These are phyloP conservation scores for Senna tora DNA, from an alignment of 306 rosid species.

Conservation along the genomic window DNA sequence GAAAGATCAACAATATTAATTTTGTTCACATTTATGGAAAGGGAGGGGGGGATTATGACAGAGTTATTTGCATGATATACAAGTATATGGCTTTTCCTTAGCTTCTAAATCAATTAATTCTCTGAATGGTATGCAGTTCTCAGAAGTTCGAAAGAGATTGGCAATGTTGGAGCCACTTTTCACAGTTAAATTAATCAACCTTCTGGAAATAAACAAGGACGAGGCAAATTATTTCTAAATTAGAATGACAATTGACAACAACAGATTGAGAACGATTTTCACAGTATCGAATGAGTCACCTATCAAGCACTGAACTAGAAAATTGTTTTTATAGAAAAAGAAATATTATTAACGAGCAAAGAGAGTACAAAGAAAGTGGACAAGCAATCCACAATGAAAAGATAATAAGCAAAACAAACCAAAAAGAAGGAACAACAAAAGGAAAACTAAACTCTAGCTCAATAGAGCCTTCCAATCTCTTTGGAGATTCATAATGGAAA, in stretches of 20 bases:
- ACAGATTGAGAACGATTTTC: background rate
- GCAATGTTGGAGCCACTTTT: background rate
- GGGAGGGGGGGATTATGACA: background rate
- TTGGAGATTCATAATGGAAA: too few species aligned
- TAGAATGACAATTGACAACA: background rate
- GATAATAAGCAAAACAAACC: too few species aligned
- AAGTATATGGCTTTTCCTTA: background rate
- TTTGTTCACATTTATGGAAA: conserved; percentile 14
- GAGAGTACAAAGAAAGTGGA: too few species aligned
- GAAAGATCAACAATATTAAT: conserved; percentile 10
- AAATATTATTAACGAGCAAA: too few species aligned
- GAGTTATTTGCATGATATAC: too few species aligned
- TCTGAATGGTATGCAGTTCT: background rate
- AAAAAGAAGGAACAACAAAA: too few species aligned
- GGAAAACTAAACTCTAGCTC: too few species aligned
- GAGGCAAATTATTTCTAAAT: background rate
- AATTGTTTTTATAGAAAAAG: too few species aligned
- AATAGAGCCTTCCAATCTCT: too few species aligned
- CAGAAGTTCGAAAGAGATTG: background rate
- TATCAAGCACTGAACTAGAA: too few species aligned
- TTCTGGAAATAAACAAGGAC: background rate
- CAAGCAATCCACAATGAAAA: too few species aligned
- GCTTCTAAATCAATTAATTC: background rate
- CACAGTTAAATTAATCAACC: background rate
- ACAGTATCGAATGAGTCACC: background rate